Base-by-base conservation (phyloP, 2,329 filamentous ascomycete species). In the Cladosporium halotolerans region DNA sequence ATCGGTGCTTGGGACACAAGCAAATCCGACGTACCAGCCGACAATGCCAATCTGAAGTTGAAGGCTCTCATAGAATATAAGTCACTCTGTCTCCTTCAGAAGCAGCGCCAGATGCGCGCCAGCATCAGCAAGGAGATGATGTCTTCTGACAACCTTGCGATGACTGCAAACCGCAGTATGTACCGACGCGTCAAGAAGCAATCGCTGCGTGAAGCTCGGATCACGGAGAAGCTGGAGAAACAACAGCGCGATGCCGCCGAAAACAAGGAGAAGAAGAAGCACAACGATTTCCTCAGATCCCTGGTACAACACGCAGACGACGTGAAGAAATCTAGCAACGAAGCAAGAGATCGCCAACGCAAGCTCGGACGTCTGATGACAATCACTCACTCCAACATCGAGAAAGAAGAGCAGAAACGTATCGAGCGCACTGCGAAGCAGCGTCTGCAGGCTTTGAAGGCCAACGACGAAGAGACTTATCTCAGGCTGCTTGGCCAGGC, bases 391-490 rank as follows among this genome's bases (percentile, higher is more conserved):
- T 88, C 91, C 72, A 89, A 92, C 69, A 97, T 99, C 69, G 93
- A 99, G 71, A 96, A 96, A 75, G 93, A 99, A 77, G 93, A 99
- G 74, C 92, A 97, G 79, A 97, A 96, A 77, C 88, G 93, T 58
- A 88, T 99, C 61, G 93, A 99, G 76, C 83, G 93, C 59, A 99
- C 92, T 9, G 93, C 93, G 59, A 99, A 99, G 79, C 93, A 99
- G 73, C 93, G 93, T 96, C 84, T 99, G 60, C 92, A 97, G 72
- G 93, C 93, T 57, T 80, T 99, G 70, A 97, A 96, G 76, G 92
- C 93, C 65, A 95, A 99, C 83, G 93, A 99, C 71, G 93, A 99
- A 76, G 93, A 97, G 74, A 95, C 93, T 0, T 99, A 99, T 70
- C 82, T 99, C 73, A 96, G 96, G 73, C 80, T 99, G 67, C 85